These are phyloP conservation scores for Globisporangium barbulae DNA, from an alignment of 352 stramenopile species.

Conservation along the genomic window DNA sequence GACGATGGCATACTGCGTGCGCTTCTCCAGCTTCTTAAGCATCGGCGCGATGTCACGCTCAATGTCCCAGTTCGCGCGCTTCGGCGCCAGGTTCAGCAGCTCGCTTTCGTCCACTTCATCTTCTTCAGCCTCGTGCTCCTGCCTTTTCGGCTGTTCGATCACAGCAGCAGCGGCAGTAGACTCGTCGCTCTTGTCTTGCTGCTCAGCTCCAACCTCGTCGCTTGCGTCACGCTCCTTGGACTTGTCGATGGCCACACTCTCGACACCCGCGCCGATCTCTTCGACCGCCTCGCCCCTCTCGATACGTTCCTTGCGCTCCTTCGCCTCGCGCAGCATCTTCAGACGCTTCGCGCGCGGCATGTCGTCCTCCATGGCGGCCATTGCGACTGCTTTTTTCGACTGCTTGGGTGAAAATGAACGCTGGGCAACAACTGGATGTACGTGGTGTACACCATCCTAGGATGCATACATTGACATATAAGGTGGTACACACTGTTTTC, in stretches of 20 bases:
- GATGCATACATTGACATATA: neutral
- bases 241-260: slow-evolving; percentile 17
- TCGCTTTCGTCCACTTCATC: slow-evolving; percentile 51
- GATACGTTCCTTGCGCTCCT: slow-evolving; percentile 65
- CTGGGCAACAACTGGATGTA: neutral
- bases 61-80: slow-evolving; percentile 87
- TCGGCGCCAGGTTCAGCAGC: slow-evolving; percentile 69
- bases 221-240: neutral
- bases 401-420: neutral
- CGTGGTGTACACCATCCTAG: neutral
- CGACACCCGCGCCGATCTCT: slow-evolving; percentile 5
- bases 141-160: slow-evolving; percentile 11
- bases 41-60: slow-evolving; percentile 84
- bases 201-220: neutral
- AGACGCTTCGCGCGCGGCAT: slow-evolving; percentile 82
- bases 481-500: neutral
- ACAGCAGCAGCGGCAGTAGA: neutral
- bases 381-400: slow-evolving; percentile 3
- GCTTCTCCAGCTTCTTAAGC: slow-evolving; percentile 83
- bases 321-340: slow-evolving; percentile 82
- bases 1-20: slow-evolving; percentile 83
- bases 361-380: slow-evolving; percentile 41
- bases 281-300: slow-evolving; percentile 28
- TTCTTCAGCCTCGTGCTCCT: slow-evolving; percentile 20
- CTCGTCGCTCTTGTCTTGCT: slow-evolving; percentile 13